phyloP scores from a whole-genome alignment of 176 grass and related monocot genomes.

The Carex pumila region DNA sequence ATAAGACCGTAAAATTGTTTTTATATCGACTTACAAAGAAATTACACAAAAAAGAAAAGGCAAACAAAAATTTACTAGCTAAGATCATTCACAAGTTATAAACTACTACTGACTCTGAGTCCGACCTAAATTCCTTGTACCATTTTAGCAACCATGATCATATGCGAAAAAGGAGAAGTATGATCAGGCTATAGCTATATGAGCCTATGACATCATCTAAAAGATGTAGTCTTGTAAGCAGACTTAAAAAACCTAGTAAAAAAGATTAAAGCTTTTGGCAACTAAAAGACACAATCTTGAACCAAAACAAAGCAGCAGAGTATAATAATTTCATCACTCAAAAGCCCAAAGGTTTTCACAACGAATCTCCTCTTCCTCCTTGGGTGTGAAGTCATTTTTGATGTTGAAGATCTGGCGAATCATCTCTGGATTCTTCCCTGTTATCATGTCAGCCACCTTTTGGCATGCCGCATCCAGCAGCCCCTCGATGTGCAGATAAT shows the following conservation, averaged over 20 bases:
- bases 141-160: constrained; percentile 36
- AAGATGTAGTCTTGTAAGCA: neutral
- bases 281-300: neutral
- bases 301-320: neutral
- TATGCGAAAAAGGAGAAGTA: neutral
- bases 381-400: no score
- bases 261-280: neutral
- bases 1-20: no score
- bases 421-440: neutral
- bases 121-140: constrained; percentile 29
- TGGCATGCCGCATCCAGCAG: constrained; percentile 4
- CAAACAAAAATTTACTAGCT: no score
- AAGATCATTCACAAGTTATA: no score
- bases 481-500: constrained; percentile 12
- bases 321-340: no score
- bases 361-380: no score
- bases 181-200: neutral
- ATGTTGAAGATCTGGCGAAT: neutral
- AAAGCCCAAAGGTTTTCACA: no score
- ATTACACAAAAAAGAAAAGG: no score
- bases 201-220: neutral
- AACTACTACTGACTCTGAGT: neutral
- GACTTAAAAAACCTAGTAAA: neutral
- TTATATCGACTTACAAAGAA: no score
- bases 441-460: constrained; percentile 18